phyloP scores from a whole-genome alignment of 257 asterid species.

The Solanum dulcamara region DNA sequence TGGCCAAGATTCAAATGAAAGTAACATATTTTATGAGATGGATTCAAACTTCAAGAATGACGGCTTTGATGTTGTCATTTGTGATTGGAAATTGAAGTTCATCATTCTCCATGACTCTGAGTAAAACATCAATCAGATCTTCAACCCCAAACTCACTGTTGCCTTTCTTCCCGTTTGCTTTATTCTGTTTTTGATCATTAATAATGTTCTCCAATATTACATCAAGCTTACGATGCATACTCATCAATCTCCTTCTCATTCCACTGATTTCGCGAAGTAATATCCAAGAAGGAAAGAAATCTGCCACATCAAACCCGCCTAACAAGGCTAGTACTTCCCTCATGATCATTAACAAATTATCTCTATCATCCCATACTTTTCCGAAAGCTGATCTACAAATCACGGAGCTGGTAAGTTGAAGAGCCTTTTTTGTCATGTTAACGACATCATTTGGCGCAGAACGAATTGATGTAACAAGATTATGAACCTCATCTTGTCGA shows the following conservation, averaged over 20 bases:
- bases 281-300: neutral
- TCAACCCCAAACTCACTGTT: neutral
- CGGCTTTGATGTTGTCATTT: neutral
- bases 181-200: neutral
- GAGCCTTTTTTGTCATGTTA: neutral
- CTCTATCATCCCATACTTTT: neutral
- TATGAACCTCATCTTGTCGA: neutral
- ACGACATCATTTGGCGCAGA: neutral
- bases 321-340: neutral
- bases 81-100: neutral
- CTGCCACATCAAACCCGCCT: neutral
- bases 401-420: neutral
- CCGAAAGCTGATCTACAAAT: neutral
- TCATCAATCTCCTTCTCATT: neutral
- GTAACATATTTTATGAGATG: too few relatives aligned
- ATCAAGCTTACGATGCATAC: neutral
- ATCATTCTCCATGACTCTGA: neutral
- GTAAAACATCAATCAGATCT: neutral
- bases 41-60: neutral
- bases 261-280: neutral
- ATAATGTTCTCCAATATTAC: neutral
- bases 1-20: too few relatives aligned
- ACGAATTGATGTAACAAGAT: neutral
- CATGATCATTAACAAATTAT: neutral
- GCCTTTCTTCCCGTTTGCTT: neutral